Conservation (phyloP, 2,329 filamentous ascomycete species). For the Fusarium sp. region DNA sequence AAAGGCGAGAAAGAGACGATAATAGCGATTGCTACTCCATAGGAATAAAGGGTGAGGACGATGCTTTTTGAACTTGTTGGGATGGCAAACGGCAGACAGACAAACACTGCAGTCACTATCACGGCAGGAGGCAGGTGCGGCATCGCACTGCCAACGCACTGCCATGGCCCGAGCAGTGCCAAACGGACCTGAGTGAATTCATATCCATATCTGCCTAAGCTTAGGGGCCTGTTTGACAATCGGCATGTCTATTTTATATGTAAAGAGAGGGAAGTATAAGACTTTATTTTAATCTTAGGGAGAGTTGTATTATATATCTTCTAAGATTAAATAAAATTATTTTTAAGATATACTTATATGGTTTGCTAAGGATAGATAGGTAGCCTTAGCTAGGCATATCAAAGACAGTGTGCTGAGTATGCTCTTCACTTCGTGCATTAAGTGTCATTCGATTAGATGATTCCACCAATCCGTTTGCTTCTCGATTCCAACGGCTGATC, state of each 20-base stretch:
- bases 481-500: neutral
- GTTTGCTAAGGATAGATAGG: neutral
- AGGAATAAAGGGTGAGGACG: neutral
- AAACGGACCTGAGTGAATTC: neutral
- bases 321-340: neutral
- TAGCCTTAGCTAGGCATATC: neutral
- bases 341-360: neutral
- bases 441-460: neutral
- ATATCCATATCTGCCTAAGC: neutral
- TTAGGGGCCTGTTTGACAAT: neutral
- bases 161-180: slow-evolving; percentile 10
- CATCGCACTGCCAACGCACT: neutral
- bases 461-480: neutral
- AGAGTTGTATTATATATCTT: neutral
- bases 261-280: neutral
- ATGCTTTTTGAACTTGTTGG: neutral
- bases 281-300: neutral
- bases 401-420: no score
- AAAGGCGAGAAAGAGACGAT: no score
- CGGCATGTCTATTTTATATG: neutral
- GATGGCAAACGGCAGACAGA: slow-evolving; percentile 9
- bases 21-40: neutral
- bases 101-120: neutral
- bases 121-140: neutral
- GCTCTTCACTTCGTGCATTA: neutral